Base-by-base conservation (phyloP, 305 asterid species). In the Striga hermonthica region DNA sequence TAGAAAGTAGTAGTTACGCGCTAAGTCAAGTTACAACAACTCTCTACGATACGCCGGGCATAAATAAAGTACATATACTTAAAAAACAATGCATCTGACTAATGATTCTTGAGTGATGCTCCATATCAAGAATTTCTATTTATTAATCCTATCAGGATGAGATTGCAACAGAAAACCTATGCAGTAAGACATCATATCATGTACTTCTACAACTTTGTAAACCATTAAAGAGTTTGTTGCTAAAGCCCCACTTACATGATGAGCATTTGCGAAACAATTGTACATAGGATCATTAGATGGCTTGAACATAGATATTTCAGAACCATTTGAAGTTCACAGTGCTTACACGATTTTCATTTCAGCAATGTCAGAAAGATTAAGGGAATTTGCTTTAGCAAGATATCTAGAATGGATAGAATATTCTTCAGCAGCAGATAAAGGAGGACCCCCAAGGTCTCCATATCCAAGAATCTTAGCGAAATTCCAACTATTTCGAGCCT, bases 321-420 rank as follows among this genome's bases (percentile, higher is more conserved):
- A 22, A 22, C 2, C 31, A 22, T 2, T 22, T 41, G 31, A 43
- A 49, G 11, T 45, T 38, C 54, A 11, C 4, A 58, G 62, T 45
- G 54, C 99, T 85, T 87, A 94, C 99, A 91, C 89, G 54, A 90
- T 94, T 80, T 85, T 94, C 99, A 90, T 90, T 75, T 90, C 99
- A 31, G 95, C 95, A 49, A 94, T 86, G 66, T 90, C 96, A 38
- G 95, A 94, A 68, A 90, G 96, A 78, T 86, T 88, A 41, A 82
- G 82, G 62, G 97, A 86, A 79, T 86, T 94, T 55, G 97, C 99
- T 88, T 88, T 94, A 60, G 97, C 83, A 62, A 91, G 95, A 80
- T 90, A 93, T 88, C 95, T 81, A 56, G 99, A 88, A 79, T 94
- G 99, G 65, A 94, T 89, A 0, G 99, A 90, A 74, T 88, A 94